Percentiles rank a stretch among this genome's conserved stretches.
phyloP scores from a whole-genome alignment of 2,329 filamentous ascomycete species.

The Graphiopsis chlorocephala region DNA sequence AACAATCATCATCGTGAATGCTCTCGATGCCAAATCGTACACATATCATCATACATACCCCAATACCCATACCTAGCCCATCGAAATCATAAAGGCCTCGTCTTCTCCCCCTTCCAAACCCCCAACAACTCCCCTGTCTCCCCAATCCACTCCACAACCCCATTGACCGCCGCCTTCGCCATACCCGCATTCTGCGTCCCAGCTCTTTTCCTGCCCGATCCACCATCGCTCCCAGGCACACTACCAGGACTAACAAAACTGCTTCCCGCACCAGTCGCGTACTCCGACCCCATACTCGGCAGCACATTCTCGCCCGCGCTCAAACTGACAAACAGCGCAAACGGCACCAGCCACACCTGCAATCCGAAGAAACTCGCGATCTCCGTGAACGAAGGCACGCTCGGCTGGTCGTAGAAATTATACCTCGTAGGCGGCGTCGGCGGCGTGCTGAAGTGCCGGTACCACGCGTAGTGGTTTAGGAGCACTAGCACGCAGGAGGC shows the following conservation, averaged over 20 bases:
- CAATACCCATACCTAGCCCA: background rate
- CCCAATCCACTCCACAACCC: constrained; percentile 64
- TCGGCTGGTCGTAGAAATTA: constrained; percentile 37
- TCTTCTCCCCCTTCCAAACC: constrained; percentile 58
- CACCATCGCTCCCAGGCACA: constrained; percentile 39
- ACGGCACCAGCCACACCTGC: constrained; percentile 95
- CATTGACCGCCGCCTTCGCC: constrained; percentile 57
- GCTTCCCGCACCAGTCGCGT: constrained; percentile 58
- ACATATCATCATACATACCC: background rate
- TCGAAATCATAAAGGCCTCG: constrained; percentile 41
- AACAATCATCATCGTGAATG: background rate
- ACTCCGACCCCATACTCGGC: constrained; percentile 83
- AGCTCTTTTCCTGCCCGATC: constrained; percentile 48
- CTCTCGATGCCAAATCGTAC: background rate
- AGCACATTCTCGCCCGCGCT: constrained; percentile 93
- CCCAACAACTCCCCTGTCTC: constrained; percentile 61
- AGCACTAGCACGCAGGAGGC: constrained; percentile 81
- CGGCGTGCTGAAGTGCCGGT: constrained; percentile 77
- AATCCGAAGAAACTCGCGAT: constrained; percentile 95
- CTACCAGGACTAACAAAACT: constrained; percentile 50
- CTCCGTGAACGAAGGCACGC: constrained; percentile 81
- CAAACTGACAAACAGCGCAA: constrained; percentile 89
- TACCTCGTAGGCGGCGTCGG: constrained; percentile 51
- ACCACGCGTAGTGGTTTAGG: constrained; percentile 92
- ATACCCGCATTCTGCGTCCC: constrained; percentile 53